Conservation (phyloP, 1,284 basidiomycete species). For the Ganoderma multipileum region DNA sequence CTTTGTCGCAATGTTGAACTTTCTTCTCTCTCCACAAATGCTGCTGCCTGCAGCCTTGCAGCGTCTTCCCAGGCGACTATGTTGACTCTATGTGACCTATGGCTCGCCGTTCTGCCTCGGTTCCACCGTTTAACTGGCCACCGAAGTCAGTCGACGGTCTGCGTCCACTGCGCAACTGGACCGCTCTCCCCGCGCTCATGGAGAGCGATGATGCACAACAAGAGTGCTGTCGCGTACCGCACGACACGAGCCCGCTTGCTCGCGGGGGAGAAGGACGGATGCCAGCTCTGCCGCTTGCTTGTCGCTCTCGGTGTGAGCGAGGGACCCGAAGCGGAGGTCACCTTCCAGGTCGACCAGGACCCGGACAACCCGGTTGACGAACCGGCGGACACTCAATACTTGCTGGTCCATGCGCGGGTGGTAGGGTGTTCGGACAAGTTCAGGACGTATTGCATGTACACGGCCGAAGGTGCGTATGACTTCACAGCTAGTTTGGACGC, state of each 20-base stretch:
- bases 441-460: neutral
- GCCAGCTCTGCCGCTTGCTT: conserved; percentile 3
- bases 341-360: conserved; percentile 10
- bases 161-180: neutral
- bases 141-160: neutral
- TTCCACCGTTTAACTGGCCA: neutral
- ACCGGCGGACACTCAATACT: conserved; percentile 1
- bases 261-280: neutral
- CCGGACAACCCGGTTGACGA: conserved; percentile 1
- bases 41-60: neutral
- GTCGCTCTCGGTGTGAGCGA: neutral
- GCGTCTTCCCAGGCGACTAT: neutral
- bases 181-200: neutral
- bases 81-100: neutral
- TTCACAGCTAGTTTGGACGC: neutral
- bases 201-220: neutral
- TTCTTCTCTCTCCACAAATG: neutral
- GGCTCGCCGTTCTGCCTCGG: neutral
- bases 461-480: neutral
- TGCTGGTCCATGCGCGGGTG: conserved; percentile 3
- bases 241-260: neutral
- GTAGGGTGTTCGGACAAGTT: neutral
- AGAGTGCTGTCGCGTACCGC: neutral
- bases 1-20: neutral
- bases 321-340: conserved; percentile 1